phyloP scores from a whole-genome alignment of 257 asterid genomes.

The Penstemon eatonii region DNA sequence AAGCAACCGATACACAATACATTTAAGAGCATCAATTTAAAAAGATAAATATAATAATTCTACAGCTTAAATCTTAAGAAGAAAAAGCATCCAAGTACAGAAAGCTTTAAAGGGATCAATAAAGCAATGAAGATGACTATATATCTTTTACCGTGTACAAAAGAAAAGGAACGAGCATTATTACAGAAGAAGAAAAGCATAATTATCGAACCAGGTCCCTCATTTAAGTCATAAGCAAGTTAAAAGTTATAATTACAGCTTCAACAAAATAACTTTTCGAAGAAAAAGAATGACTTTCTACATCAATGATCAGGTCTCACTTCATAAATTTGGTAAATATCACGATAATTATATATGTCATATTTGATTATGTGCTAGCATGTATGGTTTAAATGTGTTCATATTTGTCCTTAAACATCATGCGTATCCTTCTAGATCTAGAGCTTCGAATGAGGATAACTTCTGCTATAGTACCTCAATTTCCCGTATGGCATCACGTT shows the following conservation, averaged over 20 bases:
- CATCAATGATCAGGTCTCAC: constrained; percentile 4
- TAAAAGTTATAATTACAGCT: too few species aligned
- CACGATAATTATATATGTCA: too few species aligned
- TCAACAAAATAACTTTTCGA: too few species aligned
- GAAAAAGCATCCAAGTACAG: not conserved
- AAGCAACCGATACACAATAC: constrained; percentile 23
- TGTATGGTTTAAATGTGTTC: not conserved
- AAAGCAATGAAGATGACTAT: constrained; percentile 1
- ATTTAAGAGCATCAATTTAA: not conserved
- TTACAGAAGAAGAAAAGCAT: too few species aligned
- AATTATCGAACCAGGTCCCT: too few species aligned
- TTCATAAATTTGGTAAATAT: not conserved
- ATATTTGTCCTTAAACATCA: too few species aligned
- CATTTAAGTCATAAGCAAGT: too few species aligned
- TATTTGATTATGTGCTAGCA: too few species aligned
- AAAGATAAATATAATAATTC: not conserved
- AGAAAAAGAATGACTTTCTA: too few species aligned
- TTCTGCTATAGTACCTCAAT: constrained; percentile 55
- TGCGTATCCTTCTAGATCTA: too few species aligned
- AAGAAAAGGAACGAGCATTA: not conserved
- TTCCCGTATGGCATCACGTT: constrained; percentile 61
- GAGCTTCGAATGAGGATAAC: not conserved
- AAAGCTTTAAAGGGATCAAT: not conserved
- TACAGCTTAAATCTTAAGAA: constrained; percentile 3
- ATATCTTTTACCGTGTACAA: constrained; percentile 5